Conservation (phyloP, 208 protist genomes). For the Cochliopodium minus region DNA sequence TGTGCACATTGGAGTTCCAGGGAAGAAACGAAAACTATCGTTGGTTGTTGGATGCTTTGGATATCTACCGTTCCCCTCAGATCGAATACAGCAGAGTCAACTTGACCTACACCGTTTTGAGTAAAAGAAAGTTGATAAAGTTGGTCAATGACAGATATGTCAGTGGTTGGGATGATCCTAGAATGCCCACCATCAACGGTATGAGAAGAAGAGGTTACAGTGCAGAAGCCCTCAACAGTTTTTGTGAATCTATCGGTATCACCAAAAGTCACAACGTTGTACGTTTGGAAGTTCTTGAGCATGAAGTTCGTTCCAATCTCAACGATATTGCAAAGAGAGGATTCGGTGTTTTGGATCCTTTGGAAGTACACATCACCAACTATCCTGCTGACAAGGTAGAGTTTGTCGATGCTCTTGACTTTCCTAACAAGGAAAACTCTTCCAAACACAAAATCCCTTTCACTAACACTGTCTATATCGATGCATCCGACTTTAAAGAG, state of each 20-base stretch:
- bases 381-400: conserved; percentile 49
- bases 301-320: conserved; percentile 72
- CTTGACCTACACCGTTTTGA: conserved; percentile 84
- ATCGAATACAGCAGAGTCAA: conserved; percentile 95
- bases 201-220: conserved; percentile 89
- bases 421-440: conserved; percentile 60
- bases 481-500: conserved; percentile 78
- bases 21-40: conserved; percentile 87
- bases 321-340: conserved; percentile 60
- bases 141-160: conserved; percentile 79
- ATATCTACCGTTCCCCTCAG: conserved; percentile 66
- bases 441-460: conserved; percentile 62
- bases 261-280: conserved; percentile 71
- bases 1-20: conserved; percentile 99
- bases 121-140: conserved; percentile 89
- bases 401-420: conserved; percentile 68
- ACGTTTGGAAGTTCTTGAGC: conserved; percentile 75
- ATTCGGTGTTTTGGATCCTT: conserved; percentile 74
- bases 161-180: conserved; percentile 88
- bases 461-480: conserved; percentile 81
- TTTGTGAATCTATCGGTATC: conserved; percentile 82
- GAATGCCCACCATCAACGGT: conserved; percentile 82
- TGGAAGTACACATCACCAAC: conserved; percentile 81
- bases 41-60: conserved; percentile 68
- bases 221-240: conserved; percentile 78